Evolutionary conservation across 164 flowering plant species (phyloP), one percentile per base, ranked within the genome.

Genomic region (Santalum album): DNA sequence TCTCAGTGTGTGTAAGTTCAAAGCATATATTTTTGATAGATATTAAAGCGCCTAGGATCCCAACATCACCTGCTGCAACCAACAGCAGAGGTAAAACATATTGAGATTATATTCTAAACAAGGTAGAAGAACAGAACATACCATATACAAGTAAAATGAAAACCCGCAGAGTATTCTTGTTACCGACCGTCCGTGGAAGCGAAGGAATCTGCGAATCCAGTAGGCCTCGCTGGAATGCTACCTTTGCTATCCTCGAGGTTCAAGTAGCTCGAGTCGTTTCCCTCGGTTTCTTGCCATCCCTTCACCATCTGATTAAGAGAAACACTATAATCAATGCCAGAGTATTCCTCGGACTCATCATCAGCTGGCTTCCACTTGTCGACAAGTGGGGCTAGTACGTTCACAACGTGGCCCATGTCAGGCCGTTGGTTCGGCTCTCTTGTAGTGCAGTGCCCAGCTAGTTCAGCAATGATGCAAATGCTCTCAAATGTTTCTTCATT

Each of bases 361-460:
- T 64, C 71, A 23, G 64, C 40, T 19, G 87, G 87, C 29, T 70
- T 75, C 87, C 87, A 79, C 55, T 73, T 77, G 34, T 77, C 84
- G 1, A 79, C 80, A 7, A 82, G 78, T 3, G 80, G 76, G 12
- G 76, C 59, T 23, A 82, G 62, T 14, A 82, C 80, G 29, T 72
- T 82, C 58, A 82, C 87, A 1, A 77, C 87, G 58, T 79, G 78
- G 34, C 87, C 71, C 84, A 79, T 79, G 22, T 82, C 87, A 9
- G 87, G 84, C 15, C 87, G 57, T 47, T 79, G 82, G 52, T 14
- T 65, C 2, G 84, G 82, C 58, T 82, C 87, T 40, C 81, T 66
- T 2, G 76, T 75, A 0, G 84, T 79, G 70, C 87, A 82, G 61
- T 82, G 84, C 3, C 84, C 87, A 7, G 87, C 87, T 25, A 82